These are phyloP conservation scores for Phyllosticta citriasiana DNA, from an alignment of 2,329 filamentous ascomycete genomes.

Conservation along the genomic window DNA sequence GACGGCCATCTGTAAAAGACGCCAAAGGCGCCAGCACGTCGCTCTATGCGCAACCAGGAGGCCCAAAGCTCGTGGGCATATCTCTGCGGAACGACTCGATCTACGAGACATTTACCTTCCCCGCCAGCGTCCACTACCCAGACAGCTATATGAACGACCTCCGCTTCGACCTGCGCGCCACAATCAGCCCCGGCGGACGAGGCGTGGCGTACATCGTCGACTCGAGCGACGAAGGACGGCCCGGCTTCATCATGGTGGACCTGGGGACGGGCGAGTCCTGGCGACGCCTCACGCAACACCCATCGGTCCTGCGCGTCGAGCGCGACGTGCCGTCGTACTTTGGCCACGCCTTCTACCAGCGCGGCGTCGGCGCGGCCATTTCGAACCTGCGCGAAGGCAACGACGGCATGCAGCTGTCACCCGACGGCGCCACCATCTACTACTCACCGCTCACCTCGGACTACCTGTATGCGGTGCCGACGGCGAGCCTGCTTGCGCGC, in stretches of 20 bases:
- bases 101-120: slow-evolving; percentile 42
- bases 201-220: slow-evolving; percentile 45
- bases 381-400: slow-evolving; percentile 34
- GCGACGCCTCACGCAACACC: slow-evolving; percentile 35
- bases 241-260: slow-evolving; percentile 41
- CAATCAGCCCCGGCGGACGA: slow-evolving; percentile 30
- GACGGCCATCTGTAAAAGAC: slow-evolving; percentile 27
- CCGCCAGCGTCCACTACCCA: slow-evolving; percentile 32
- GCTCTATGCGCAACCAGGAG: slow-evolving; percentile 30
- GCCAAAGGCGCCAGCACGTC: slow-evolving; percentile 32
- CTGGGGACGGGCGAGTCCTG: slow-evolving; percentile 39
- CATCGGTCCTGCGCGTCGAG: slow-evolving; percentile 25
- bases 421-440: slow-evolving; percentile 37
- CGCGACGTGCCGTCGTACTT: slow-evolving; percentile 38
- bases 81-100: slow-evolving; percentile 35
- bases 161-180: slow-evolving; percentile 38
- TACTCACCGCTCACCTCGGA: slow-evolving; percentile 34
- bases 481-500: slow-evolving; percentile 30
- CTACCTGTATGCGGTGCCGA: slow-evolving; percentile 37
- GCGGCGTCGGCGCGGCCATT: slow-evolving; percentile 21
- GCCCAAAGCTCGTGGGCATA: slow-evolving; percentile 43
- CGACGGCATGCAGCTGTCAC: slow-evolving; percentile 40
- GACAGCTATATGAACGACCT: slow-evolving; percentile 44
- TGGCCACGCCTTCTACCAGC: slow-evolving; percentile 36
- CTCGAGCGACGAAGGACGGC: slow-evolving; percentile 34